Base-by-base conservation (phyloP, 768 basidiomycete genomes). In the Suillus spraguei region DNA sequence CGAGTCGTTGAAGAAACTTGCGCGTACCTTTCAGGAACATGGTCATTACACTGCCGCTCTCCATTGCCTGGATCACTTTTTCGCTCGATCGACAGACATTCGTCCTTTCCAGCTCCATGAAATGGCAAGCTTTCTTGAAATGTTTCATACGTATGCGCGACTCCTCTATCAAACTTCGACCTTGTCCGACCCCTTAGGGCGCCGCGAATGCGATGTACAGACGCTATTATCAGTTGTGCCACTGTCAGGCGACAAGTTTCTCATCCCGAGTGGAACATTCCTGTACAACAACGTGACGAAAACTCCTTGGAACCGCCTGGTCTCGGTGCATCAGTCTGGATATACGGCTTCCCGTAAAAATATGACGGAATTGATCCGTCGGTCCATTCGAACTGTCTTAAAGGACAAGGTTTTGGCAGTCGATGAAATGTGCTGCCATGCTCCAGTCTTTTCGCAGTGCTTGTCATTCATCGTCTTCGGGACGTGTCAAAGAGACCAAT, bases 51-150 rank as follows among this genome's bases (percentile, higher is more conserved):
- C 76, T 6, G 77, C 80, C 0, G 79, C 80, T 14, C 65, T 83
- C 0, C 72, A 83, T 7, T 82, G 81, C 58, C 68, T 84, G 16
- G 80, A 85, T 64, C 77, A 80, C 61, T 69, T 73, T 46, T 84
- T 82, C 67, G 58, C 66, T 9, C 60, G 62, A 9, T 66, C 72
- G 4, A 72, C 75, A 8, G 59, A 56, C 6, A 68, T 80, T 20
- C 64, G 67, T 10, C 67, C 69, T 5, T 63, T 72, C 33, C 67
- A 62, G 0, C 67, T 74, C 1, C 39, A 61, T 10, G 71, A 72
- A 22, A 65, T 82, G 6, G 67, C 73, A 11, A 35, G 63, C 1
- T 68, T 71, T 20, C 71, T 85, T 4, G 39, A 66, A 5, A 62
- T 66, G 2, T 85, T 83, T 64, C 65, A 69, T 5, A 38, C 55